Base-by-base conservation (phyloP, 192 early-diverging fungal species). In the Globomyces pollinis-pini region DNA sequence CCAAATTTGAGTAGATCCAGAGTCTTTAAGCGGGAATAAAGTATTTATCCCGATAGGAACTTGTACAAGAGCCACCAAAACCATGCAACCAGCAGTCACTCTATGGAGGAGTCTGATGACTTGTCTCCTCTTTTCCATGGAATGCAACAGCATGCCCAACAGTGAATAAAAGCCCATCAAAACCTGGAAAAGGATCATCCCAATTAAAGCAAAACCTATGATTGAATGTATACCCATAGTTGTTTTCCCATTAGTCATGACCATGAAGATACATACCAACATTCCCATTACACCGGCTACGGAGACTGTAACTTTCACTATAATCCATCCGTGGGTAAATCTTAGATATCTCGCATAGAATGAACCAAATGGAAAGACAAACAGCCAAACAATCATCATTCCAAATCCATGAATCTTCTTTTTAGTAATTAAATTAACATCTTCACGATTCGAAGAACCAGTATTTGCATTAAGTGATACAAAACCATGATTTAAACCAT, bases 371-470 rank as follows among this genome's bases (percentile, higher is more conserved):
- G 74, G 74, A 50, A 76, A 60, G 2, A 71, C 15, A 6, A 65
- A 11, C 29, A 71, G 57, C 74, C 74, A 76, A n/a, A 66, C 49
- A 54, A 49, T 45, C 59, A 67, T 61, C 68, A 70, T 70, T 29
- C 73, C 73, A 50, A 70, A 60, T 2, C 68, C 73, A 63, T 74
- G 73, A 13, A 52, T 44, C 43, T 63, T 53, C 49, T 68, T 74
- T 21, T 24, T 28, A 21, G 18, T 39, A 34, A 66, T 41, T 39
- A 43, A 38, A 5, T 49, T 38, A 33, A 49, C 38, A 21, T 30
- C 7, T 7, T 28, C 11, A 1, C 28, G 0, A 1, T 21, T 36
- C 3, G 60, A 53, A 50, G 15, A 31, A 21, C 66, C 66, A n/a
- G n/a, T n/a, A n/a, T n/a, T n/a, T n/a, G n/a, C n/a, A n/a, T n/a